phyloP scores from a whole-genome alignment of 2,329 filamentous ascomycete genomes.

The Hirsutella thompsonii region DNA sequence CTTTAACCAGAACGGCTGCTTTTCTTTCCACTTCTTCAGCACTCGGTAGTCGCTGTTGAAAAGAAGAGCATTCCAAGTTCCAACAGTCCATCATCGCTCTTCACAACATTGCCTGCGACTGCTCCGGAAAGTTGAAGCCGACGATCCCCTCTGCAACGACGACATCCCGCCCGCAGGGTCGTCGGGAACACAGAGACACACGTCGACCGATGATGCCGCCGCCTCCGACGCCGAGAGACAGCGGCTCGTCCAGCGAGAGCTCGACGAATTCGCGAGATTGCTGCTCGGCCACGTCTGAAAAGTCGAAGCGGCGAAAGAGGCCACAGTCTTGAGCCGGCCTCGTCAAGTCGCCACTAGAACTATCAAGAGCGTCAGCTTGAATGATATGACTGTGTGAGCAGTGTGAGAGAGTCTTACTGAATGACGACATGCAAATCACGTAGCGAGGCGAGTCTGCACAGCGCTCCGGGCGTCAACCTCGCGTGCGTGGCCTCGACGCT shows the following conservation, averaged over 20 bases:
- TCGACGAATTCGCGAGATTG: slow-evolving; percentile 14
- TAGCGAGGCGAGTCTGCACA: slow-evolving; percentile 6
- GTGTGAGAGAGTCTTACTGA: slow-evolving; percentile 23
- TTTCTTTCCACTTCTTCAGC: too few species aligned
- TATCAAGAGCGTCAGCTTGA: neutral
- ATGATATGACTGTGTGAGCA: neutral
- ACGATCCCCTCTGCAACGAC: slow-evolving; percentile 36
- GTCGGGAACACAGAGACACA: slow-evolving; percentile 25
- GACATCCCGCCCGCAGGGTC: slow-evolving; percentile 10
- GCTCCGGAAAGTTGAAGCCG: slow-evolving; percentile 27
- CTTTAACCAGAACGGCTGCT: too few species aligned
- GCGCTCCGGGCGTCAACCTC: slow-evolving; percentile 21
- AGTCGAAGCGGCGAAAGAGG: slow-evolving; percentile 23
- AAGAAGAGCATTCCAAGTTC: too few species aligned
- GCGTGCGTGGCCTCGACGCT: slow-evolving; percentile 28
- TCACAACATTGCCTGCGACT: neutral
- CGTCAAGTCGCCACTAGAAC: slow-evolving; percentile 29
- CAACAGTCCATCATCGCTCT: too few species aligned
- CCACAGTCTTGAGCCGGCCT: slow-evolving; percentile 26
- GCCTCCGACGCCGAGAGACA: slow-evolving; percentile 30
- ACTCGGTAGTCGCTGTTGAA: too few species aligned
- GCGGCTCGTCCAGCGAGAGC: slow-evolving; percentile 20
- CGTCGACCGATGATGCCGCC: slow-evolving; percentile 35
- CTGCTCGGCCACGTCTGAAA: slow-evolving; percentile 10
- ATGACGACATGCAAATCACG: slow-evolving; percentile 25